These are phyloP conservation scores for Termitomyces sp. DNA, from an alignment of 768 basidiomycete species.

Conservation along the genomic window DNA sequence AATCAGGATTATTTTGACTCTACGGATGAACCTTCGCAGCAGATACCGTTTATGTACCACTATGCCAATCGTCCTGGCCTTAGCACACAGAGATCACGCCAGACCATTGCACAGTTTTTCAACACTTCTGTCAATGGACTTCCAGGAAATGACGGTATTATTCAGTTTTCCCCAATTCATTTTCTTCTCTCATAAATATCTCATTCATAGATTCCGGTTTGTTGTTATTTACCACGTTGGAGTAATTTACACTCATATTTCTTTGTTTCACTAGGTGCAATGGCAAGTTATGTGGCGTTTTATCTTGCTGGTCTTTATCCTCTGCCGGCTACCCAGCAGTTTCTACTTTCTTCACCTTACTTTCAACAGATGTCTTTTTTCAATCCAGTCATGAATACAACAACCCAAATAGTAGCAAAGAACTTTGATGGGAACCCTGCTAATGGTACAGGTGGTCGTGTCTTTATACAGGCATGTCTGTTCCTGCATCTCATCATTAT, in stretches of 20 bases:
- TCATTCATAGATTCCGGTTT: slow-evolving; percentile 17
- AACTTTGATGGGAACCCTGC: slow-evolving; percentile 48
- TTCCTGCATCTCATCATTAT: neutral
- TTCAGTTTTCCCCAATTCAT: neutral
- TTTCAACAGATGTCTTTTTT: slow-evolving; percentile 56
- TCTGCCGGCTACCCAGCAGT: slow-evolving; percentile 53
- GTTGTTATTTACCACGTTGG: neutral
- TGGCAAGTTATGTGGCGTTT: slow-evolving; percentile 58
- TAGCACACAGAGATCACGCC: slow-evolving; percentile 50
- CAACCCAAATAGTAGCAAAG: slow-evolving; percentile 45
- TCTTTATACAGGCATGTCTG: slow-evolving; percentile 46
- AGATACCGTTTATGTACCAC: slow-evolving; percentile 68
- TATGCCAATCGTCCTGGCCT: slow-evolving; percentile 56
- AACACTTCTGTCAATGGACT: slow-evolving; percentile 51
- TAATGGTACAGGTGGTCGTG: slow-evolving; percentile 44
- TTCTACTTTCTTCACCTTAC: slow-evolving; percentile 56
- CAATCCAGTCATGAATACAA: slow-evolving; percentile 52
- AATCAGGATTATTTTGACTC: slow-evolving; percentile 51
- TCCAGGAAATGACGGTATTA: slow-evolving; percentile 59
- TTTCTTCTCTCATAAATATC: slow-evolving; percentile 15
- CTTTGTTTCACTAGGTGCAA: slow-evolving; percentile 34
- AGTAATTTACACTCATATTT: neutral
- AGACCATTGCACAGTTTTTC: slow-evolving; percentile 50
- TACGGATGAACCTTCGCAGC: slow-evolving; percentile 61
- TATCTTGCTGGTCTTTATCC: slow-evolving; percentile 59